phyloP scores from a whole-genome alignment of 192 early-diverging fungal species.

The Coemansia sp. region DNA sequence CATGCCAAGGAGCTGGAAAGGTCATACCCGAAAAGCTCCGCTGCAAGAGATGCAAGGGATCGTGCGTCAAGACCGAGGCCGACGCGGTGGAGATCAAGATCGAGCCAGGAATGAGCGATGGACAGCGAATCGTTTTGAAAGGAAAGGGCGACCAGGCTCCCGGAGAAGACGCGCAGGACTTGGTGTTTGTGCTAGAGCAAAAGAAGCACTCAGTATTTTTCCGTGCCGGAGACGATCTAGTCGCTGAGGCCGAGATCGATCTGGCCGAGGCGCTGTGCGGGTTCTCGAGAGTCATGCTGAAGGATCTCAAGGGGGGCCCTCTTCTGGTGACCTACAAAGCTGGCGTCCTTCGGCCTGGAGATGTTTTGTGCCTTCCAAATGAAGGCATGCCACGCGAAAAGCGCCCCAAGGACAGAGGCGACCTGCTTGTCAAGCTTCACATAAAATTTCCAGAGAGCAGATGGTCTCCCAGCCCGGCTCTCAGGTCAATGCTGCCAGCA shows the following conservation, averaged over 20 bases:
- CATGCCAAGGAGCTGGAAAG: constrained; percentile 73
- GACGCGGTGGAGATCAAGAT: constrained; percentile 89
- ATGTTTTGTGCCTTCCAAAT: constrained; percentile 73
- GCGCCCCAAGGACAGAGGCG: constrained; percentile 71
- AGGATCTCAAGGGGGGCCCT: constrained; percentile 83
- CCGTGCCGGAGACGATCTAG: constrained; percentile 76
- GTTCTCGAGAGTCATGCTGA: constrained; percentile 72
- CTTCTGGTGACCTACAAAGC: constrained; percentile 79
- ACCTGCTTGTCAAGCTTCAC: constrained; percentile 82
- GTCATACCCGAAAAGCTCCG: constrained; percentile 79
- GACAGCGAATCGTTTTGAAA: constrained; percentile 82
- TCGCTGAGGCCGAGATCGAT: constrained; percentile 73
- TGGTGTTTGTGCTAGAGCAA: constrained; percentile 87
- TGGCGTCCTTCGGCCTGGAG: constrained; percentile 79
- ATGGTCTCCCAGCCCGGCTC: constrained; percentile 28
- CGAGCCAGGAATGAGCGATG: constrained; percentile 89
- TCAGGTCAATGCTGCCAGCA: constrained; percentile 9
- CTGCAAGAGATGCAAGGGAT: constrained; percentile 92
- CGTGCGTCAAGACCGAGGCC: constrained; percentile 76
- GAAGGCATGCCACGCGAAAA: constrained; percentile 92
- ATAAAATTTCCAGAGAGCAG: constrained; percentile 73
- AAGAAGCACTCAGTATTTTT: constrained; percentile 75
- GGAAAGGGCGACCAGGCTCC: constrained; percentile 97
- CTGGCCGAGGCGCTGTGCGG: constrained; percentile 90
- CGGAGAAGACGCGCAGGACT: constrained; percentile 83